A percentile compares a stretch with the other conserved stretches of the same genome.
Conservation (phyloP, 495 filamentous ascomycete species). For the Annulohypoxylon bovei region DNA sequence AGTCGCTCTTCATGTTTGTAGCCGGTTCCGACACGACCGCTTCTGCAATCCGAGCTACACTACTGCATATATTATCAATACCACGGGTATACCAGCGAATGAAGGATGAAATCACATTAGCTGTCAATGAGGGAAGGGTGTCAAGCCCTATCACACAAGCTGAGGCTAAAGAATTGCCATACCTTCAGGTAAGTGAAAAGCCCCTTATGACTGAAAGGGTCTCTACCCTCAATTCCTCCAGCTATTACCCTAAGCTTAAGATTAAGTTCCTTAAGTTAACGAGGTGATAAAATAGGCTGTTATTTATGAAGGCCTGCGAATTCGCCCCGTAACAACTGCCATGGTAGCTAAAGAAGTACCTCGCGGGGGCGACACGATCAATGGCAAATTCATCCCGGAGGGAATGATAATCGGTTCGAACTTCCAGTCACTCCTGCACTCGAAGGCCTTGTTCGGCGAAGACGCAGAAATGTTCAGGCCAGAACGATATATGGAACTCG, state of each 20-base stretch:
- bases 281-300: conserved; percentile 31
- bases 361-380: conserved; percentile 53
- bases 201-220: neutral
- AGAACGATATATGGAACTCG: conserved; percentile 63
- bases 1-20: conserved; percentile 54
- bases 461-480: conserved; percentile 63
- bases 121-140: conserved; percentile 62
- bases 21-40: conserved; percentile 66
- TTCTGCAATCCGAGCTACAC: conserved; percentile 64
- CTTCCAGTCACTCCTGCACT: conserved; percentile 46
- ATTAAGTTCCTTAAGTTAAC: neutral
- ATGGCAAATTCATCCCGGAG: conserved; percentile 63
- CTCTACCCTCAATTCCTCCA: too few species aligned
- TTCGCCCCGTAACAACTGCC: conserved; percentile 28
- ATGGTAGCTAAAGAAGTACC: conserved; percentile 39
- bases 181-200: conserved; percentile 39
- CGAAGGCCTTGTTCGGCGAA: conserved; percentile 57
- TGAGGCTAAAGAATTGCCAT: conserved; percentile 57
- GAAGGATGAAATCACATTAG: conserved; percentile 73
- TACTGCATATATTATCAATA: conserved; percentile 61
- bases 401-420: conserved; percentile 66
- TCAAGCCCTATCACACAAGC: conserved; percentile 70
- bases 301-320: conserved; percentile 45
- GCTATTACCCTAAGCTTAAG: too few species aligned
- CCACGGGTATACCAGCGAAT: conserved; percentile 62